Conservation (phyloP, 495 filamentous ascomycete species). For the Aspergillus baeticus region DNA sequence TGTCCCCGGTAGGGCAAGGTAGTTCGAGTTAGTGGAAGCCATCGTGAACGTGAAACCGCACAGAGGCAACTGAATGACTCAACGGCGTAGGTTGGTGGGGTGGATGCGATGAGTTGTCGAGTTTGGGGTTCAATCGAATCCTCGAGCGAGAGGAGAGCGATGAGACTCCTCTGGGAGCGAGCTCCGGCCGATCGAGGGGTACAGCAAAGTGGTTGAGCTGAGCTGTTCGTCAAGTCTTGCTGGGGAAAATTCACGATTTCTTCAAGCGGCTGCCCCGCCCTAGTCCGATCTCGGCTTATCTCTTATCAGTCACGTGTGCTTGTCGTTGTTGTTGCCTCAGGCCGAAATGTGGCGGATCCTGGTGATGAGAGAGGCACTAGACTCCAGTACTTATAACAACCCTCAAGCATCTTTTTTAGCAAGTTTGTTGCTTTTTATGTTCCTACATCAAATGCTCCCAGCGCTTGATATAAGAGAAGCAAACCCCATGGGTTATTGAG, state of each 20-base stretch:
- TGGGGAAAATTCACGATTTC: conserved; percentile 16
- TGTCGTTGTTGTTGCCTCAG: conserved; percentile 1
- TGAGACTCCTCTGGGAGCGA: conserved; percentile 21
- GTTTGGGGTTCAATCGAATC: conserved; percentile 6
- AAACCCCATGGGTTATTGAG: too few relatives aligned
- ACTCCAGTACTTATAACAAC: too few relatives aligned
- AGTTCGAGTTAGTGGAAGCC: conserved; percentile 36
- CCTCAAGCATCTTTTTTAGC: too few relatives aligned
- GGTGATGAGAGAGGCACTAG: too few relatives aligned
- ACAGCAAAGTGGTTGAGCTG: conserved; percentile 14
- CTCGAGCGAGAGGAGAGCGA: conserved; percentile 12
- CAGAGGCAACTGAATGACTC: conserved; percentile 12
- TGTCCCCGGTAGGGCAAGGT: conserved; percentile 51
- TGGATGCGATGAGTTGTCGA: background rate
- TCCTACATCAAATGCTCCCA: too few relatives aligned
- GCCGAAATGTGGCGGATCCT: background rate
- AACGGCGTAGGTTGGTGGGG: conserved; percentile 6
- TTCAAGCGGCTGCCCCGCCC: conserved; percentile 28
- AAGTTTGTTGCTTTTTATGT: too few relatives aligned
- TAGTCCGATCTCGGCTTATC: conserved; percentile 33
- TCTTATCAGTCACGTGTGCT: conserved; percentile 33
- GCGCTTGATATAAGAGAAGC: too few relatives aligned
- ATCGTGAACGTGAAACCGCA: conserved; percentile 29
- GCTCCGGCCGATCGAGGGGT: conserved; percentile 17
- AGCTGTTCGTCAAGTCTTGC: conserved; percentile 15